Evolutionary conservation across 768 basidiomycete genomes (phyloP), one percentile per base, ranked within the genome.

Genomic region (Psilocybe sp.): DNA sequence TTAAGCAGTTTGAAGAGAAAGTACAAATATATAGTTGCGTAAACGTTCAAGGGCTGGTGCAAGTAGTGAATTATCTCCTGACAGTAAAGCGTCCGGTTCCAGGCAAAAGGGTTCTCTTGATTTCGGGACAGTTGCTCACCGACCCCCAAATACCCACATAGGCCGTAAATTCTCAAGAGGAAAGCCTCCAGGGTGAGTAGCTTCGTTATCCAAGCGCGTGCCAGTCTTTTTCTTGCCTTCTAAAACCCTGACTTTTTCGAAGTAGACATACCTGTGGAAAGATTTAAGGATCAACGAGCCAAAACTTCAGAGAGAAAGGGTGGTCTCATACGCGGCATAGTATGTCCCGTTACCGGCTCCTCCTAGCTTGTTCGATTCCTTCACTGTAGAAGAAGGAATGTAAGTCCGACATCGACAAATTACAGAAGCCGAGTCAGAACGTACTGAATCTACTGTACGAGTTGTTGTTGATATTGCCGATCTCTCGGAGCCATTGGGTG

Each of bases 181-280:
- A 23, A 63, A 53, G 7, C 71, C 73, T 19, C 51, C 40, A 1
- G 62, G 51, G 44, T 64, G 47, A 31, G 61, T 52, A 9, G 15
- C 41, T 53, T 77, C 74, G 52, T 67, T 72, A n/a, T 62, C 60
- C 20, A 58, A 42, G 18, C 73, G 58, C 34, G 69, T 75, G 16
- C 70, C 52, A 2, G 71, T 70, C 56, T 75, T 78, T 61, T 76
- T 76, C 62, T 78, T 77, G n/a, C 70, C 74, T 40, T 75, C 71
- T 0, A 69, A 54, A 49, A 77, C 74, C 36, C 75, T 63, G 34
- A 71, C 63, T 58, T 76, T 78, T 53, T 79, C 77, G 41, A 76
- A 78, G 63, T 77, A 77, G 13, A 72, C 64, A 53, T 76, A 78
- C 20, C 75, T 75, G 53, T 0, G 18, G 40, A 33, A 5, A 14